Percentiles rank a stretch among this genome's conserved stretches.
phyloP scores from a whole-genome alignment of 805 yeast species.

The Kodamaea sagamina region DNA sequence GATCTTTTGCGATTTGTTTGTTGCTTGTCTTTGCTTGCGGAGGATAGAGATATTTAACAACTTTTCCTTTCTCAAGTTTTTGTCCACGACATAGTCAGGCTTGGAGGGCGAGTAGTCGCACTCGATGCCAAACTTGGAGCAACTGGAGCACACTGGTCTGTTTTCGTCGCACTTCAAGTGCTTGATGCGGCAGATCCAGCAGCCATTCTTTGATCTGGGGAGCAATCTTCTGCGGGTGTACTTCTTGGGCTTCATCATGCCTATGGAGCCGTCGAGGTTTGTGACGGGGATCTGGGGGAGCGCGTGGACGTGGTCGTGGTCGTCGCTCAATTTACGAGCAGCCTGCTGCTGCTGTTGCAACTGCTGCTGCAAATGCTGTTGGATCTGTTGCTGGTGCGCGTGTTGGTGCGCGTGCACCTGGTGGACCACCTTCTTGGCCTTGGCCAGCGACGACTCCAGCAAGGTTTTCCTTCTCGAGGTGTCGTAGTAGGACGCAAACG shows the following conservation, averaged over 20 bases:
- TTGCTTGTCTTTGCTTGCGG: constrained; percentile 24
- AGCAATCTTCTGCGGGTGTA: constrained; percentile 41
- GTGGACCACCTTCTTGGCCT: constrained; percentile 13
- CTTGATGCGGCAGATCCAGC: constrained; percentile 50
- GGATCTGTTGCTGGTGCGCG: constrained; percentile 10
- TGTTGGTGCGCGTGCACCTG: constrained; percentile 10
- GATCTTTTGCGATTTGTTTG: constrained; percentile 9
- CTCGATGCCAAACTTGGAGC: constrained; percentile 40
- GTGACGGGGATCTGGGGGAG: constrained; percentile 5
- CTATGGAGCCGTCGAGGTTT: constrained; percentile 9
- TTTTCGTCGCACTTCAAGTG: constrained; percentile 47
- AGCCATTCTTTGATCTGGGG: constrained; percentile 45
- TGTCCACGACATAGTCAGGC: constrained; percentile 42
- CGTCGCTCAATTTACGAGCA: constrained; percentile 10
- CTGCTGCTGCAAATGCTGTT: constrained; percentile 12
- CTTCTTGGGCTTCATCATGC: constrained; percentile 28
- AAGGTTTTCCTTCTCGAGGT: constrained; percentile 21
- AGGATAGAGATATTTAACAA: constrained; percentile 32
- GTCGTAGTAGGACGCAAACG: constrained; percentile 15
- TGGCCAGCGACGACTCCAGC: constrained; percentile 14
- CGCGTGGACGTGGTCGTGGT: constrained; percentile 7
- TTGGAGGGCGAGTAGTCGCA: constrained; percentile 43
- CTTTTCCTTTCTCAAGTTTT: constrained; percentile 35
- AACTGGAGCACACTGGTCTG: constrained; percentile 39
- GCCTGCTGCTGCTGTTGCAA: constrained; percentile 10